Conservation (phyloP, 305 asterid species). For the Fraxinus angustifolia region DNA sequence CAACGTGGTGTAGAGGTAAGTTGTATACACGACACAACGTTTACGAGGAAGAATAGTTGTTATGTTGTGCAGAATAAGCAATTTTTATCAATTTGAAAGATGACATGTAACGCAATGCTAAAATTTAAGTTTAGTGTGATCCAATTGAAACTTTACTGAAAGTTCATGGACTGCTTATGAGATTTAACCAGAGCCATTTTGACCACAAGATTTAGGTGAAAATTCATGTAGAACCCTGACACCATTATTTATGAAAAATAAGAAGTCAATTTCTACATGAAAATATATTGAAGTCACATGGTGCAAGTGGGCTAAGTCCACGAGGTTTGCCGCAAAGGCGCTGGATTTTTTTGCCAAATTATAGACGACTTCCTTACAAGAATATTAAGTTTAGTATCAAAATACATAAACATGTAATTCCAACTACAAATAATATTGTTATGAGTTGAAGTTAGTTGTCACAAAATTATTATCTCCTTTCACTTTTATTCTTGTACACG, state of each 20-base stretch:
- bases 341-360: background rate
- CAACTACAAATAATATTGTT: background rate
- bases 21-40: background rate
- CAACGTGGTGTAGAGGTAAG: background rate
- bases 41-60: background rate
- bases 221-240: background rate
- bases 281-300: background rate
- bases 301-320: background rate
- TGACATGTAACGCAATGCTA: background rate
- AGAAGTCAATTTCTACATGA: background rate
- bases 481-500: background rate
- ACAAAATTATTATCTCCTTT: background rate
- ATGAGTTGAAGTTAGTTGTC: background rate
- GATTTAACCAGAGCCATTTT: background rate
- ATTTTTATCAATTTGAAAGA: background rate
- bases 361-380: background rate
- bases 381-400: background rate
- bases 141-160: background rate
- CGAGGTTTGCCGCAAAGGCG: background rate
- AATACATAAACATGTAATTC: too few species aligned
- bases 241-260: background rate
- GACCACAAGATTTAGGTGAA: background rate
- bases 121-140: background rate
- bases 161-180: background rate
- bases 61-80: background rate